phyloP scores from a whole-genome alignment of 2,329 filamentous ascomycete genomes.

The Colletotrichum sp. region DNA sequence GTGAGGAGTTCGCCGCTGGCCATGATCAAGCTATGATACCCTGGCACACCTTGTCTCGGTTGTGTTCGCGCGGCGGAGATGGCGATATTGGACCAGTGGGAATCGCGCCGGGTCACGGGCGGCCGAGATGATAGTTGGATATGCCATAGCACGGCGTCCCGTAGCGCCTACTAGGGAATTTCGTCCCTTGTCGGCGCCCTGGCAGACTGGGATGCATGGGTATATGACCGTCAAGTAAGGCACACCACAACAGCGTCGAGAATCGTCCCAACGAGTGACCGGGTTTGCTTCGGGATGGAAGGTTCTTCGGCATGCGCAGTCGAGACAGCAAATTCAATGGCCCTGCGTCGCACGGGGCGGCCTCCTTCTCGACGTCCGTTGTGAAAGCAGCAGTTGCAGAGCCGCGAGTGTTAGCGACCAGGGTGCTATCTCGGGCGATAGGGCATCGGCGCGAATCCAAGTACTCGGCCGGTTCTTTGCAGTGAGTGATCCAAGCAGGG shows the following conservation, averaged over 20 bases:
- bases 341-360: background rate
- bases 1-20: background rate
- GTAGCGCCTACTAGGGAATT: background rate
- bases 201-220: slow-evolving; percentile 14
- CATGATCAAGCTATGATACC: background rate
- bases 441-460: background rate
- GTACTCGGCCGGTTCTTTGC: slow-evolving; percentile 6
- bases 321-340: background rate
- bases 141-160: background rate
- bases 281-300: slow-evolving; percentile 7
- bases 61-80: background rate
- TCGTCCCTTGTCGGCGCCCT: slow-evolving; percentile 3
- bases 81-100: background rate
- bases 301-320: background rate
- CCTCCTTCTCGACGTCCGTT: background rate
- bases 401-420: background rate
- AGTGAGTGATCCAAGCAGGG: background rate
- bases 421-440: background rate
- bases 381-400: background rate
- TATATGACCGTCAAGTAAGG: background rate
- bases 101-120: background rate
- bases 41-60: slow-evolving; percentile 1
- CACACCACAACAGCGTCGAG: background rate
- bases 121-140: background rate
- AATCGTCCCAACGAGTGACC: slow-evolving; percentile 18